phyloP scores from a whole-genome alignment of 768 basidiomycete species.

The Suillus hirtellus region DNA sequence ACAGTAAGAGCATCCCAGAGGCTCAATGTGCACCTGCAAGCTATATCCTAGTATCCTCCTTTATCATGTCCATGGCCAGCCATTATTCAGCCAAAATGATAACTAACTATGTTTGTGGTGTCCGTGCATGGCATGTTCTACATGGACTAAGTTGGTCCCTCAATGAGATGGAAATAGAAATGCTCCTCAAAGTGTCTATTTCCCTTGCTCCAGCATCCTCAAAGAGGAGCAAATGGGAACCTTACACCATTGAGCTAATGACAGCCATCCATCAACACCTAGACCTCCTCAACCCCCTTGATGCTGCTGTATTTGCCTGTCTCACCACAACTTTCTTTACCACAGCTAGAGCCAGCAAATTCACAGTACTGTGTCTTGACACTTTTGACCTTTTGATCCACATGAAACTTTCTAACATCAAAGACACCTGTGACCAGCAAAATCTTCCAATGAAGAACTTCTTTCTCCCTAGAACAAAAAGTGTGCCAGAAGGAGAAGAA shows the following conservation, averaged over 20 bases:
- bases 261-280: neutral
- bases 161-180: conserved; percentile 18
- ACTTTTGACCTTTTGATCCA: conserved; percentile 34
- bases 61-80: conserved; percentile 17
- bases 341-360: conserved; percentile 36
- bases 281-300: conserved; percentile 24
- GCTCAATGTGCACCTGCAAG: conserved; percentile 9
- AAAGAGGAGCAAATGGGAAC: conserved; percentile 10
- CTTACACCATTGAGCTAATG: conserved; percentile 15
- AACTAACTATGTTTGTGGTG: conserved; percentile 16
- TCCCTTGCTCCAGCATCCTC: conserved; percentile 13
- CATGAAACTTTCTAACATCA: conserved; percentile 29
- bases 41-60: conserved; percentile 14
- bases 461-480: conserved; percentile 33
- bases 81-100: conserved; percentile 14
- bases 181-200: conserved; percentile 14
- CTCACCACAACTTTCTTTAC: conserved; percentile 39
- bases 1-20: conserved; percentile 24
- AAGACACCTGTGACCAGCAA: conserved; percentile 17
- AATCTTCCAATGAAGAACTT: conserved; percentile 24
- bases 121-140: conserved; percentile 28
- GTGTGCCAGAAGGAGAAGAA: conserved; percentile 29
- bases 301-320: conserved; percentile 25
- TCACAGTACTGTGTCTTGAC: conserved; percentile 34
- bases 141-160: conserved; percentile 20